These are phyloP conservation scores for Phytophthora cryptogea DNA, from an alignment of 352 stramenopile species.

Conservation along the genomic window DNA sequence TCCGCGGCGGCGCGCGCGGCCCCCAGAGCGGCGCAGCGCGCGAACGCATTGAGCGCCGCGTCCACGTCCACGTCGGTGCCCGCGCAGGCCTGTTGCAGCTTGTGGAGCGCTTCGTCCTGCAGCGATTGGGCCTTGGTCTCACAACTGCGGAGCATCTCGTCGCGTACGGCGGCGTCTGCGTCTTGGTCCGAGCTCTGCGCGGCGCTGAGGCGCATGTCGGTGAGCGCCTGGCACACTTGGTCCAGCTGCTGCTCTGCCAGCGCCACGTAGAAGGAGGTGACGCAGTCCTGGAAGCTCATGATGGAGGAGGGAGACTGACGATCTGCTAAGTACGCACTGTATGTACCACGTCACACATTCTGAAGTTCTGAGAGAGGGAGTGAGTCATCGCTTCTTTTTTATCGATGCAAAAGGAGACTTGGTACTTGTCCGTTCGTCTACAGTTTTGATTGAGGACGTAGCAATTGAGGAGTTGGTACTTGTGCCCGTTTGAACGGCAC, in stretches of 20 bases:
- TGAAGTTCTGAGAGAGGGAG: too few relatives aligned
- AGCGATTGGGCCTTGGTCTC: conserved; percentile 66
- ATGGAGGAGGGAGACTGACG: not conserved
- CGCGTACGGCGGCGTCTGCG: conserved; percentile 40
- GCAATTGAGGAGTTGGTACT: not conserved
- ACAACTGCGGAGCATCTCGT: conserved; percentile 81
- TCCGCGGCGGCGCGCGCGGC: conserved; percentile 31
- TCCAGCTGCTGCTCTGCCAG: conserved; percentile 77
- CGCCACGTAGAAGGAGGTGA: conserved; percentile 84
- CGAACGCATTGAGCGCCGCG: conserved; percentile 49
- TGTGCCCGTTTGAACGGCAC: too few relatives aligned
- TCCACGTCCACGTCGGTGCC: conserved; percentile 53
- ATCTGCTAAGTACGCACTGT: not conserved
- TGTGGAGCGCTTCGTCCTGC: conserved; percentile 42
- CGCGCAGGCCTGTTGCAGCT: conserved; percentile 51
- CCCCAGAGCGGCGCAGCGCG: conserved; percentile 53
- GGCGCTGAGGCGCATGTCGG: conserved; percentile 56
- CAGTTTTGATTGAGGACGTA: not conserved
- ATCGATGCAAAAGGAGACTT: too few relatives aligned
- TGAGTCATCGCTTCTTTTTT: too few relatives aligned
- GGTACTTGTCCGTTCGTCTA: too few relatives aligned
- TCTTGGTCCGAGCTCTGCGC: conserved; percentile 18
- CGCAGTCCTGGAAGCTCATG: conserved; percentile 83
- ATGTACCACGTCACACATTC: not conserved
- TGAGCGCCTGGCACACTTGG: conserved; percentile 60